phyloP scores from a whole-genome alignment of 1,284 basidiomycete species.

The Xanthoconium separans region DNA sequence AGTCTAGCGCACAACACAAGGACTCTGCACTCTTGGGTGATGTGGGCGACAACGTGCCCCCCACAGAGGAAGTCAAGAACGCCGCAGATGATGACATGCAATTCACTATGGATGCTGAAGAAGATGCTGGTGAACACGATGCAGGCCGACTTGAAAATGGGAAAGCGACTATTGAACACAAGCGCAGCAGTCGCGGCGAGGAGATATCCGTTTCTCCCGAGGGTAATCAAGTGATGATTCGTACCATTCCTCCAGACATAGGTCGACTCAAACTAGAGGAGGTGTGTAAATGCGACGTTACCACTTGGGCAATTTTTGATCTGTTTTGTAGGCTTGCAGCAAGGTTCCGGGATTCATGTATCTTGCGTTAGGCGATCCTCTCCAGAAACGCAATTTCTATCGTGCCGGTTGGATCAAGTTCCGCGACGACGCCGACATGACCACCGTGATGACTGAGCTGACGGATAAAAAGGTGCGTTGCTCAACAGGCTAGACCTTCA shows the following conservation, averaged over 20 bases:
- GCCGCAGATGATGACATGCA: slow-evolving; percentile 59
- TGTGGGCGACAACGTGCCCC: slow-evolving; percentile 29
- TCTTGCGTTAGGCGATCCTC: slow-evolving; percentile 86
- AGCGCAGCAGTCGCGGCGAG: slow-evolving; percentile 58
- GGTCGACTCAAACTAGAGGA: slow-evolving; percentile 85
- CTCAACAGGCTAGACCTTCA: background rate
- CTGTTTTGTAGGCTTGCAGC: slow-evolving; percentile 52
- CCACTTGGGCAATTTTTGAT: slow-evolving; percentile 7
- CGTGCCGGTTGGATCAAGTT: slow-evolving; percentile 92
- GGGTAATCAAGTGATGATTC: slow-evolving; percentile 89
- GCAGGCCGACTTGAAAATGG: slow-evolving; percentile 59
- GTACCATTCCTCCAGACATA: slow-evolving; percentile 90
- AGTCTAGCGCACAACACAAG: slow-evolving; percentile 47
- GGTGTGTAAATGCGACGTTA: slow-evolving; percentile 44
- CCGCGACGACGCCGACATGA: slow-evolving; percentile 79
- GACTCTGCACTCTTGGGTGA: slow-evolving; percentile 42
- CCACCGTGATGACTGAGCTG: slow-evolving; percentile 65
- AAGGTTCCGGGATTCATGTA: slow-evolving; percentile 73
- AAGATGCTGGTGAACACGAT: slow-evolving; percentile 63
- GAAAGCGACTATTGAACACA: slow-evolving; percentile 46
- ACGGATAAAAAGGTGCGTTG: slow-evolving; percentile 77
- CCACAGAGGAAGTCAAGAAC: slow-evolving; percentile 49
- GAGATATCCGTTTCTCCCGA: slow-evolving; percentile 76
- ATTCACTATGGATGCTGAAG: slow-evolving; percentile 67
- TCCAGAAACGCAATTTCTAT: slow-evolving; percentile 87